phyloP scores from a whole-genome alignment of 75 land plant species.

The Pinus albicaulis region DNA sequence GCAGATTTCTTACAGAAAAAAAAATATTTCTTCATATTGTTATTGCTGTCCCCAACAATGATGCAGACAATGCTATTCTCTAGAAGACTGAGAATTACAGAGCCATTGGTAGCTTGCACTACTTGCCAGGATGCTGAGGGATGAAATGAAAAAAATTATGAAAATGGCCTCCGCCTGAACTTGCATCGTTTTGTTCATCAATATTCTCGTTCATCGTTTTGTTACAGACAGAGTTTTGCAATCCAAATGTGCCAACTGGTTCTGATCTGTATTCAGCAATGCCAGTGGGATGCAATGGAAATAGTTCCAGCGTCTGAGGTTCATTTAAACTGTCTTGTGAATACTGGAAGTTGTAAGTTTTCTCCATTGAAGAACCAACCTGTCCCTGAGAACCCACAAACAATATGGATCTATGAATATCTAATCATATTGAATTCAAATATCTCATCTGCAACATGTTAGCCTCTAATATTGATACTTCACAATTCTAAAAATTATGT shows the following conservation, averaged over 20 bases:
- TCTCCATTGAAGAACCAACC: neutral
- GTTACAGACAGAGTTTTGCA: too few species aligned
- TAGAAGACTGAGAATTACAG: too few species aligned
- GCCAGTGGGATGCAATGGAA: conserved; percentile 28
- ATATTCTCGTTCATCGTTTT: neutral
- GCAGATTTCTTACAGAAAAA: too few species aligned
- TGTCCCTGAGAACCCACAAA: conserved; percentile 6
- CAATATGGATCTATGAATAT: neutral
- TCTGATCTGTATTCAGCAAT: neutral
- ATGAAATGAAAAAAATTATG: neutral
- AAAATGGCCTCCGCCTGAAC: neutral
- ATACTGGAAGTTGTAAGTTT: neutral
- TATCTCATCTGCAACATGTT: too few species aligned
- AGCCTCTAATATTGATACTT: too few species aligned
- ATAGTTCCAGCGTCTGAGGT: conserved; percentile 24
- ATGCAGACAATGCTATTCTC: too few species aligned
- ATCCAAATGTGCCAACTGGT: too few species aligned
- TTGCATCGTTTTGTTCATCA: neutral
- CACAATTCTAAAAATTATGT: too few species aligned
- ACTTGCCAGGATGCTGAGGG: neutral
- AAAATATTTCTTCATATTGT: too few species aligned
- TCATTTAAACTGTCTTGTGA: neutral
- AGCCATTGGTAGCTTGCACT: neutral
- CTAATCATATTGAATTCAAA: too few species aligned
- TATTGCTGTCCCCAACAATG: too few species aligned